Base-by-base conservation (phyloP, 108 stramenopile species). In the Nitzschia inconspicua region DNA sequence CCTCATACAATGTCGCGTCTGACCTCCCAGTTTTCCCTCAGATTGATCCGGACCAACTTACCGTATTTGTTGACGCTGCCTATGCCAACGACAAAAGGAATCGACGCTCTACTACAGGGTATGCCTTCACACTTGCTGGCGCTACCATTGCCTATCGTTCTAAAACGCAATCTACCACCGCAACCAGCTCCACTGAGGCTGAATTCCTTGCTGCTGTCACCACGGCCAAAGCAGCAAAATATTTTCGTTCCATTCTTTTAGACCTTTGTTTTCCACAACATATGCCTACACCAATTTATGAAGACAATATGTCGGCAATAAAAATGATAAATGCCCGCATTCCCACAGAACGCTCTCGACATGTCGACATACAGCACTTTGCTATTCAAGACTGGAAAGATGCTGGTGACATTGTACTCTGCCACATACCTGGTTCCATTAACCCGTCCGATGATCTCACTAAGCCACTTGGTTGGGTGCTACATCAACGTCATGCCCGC, bases 401-500 rank as follows among this genome's bases (percentile, higher is more conserved):
- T 13, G 14, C 9, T 7, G 48, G 47, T n/a, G 32, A 53, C 34
- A 32, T 72, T 26, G 35, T 48, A 9, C 9, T 64, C 9, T 14
- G 11, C 11, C 62, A 54, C 43, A 55, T 70, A 16, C 54, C 69
- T 44, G 36, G 54, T 11, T 22, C 52, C 44, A 23, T 71, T 28
- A 63, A 64, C 37, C 65, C 72, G 14, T 7, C 65, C 34, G 72
- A 73, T 44, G 50, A 60, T 46, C 56, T 66, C 13, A 73, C 65
- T 28, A 73, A 73, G 35, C 59, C 72, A 3, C 59, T 72, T 26
- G 64, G 71, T 6, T 72, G 63, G 71, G 37, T 72, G 5, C 50
- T 65, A 16, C 71, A 72, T 49, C 27, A 55, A 5, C 47, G 71
- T 4, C 64, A 72, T 34, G 56, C 47, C 10, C 34, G 57, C 18